Base-by-base conservation (phyloP, 2,329 filamentous ascomycete species). In the Didymella exigua region DNA sequence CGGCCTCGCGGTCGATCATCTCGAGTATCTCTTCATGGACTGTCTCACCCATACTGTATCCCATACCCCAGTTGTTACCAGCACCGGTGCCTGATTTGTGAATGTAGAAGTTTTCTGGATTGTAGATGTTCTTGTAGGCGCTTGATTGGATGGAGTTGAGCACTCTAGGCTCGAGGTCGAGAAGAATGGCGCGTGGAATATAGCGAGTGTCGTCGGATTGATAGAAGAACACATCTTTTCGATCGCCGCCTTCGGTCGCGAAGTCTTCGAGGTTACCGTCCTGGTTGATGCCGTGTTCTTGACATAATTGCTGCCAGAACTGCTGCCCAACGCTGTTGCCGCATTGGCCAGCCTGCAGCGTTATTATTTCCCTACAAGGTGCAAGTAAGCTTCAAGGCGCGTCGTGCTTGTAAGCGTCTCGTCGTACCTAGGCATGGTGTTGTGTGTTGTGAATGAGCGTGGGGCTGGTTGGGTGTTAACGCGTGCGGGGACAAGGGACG, bases 171-270 rank as follows among this genome's bases (percentile, higher is more conserved):
- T 99, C 95, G 33, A 99, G 82, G 74, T 99, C 95, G 60, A 99
- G 89, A 46, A 99, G 81, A 68, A 99, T 98, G 42, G 95, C 93
- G 72, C 95, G 86, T 10, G 95, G 95, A 64, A 99, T 98, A 77
- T 99, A 99, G 79, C 95, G 86, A 55, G 95, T 99, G 75, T 99
- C 95, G 81, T 99, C 95, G 73, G 93, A 98, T 75, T 88, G 93
- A 80, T 98, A 99, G 84, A 96, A 98, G 80, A 98, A 98, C 58
- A 99, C 95, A 78, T 99, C 95, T 76, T 99, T 99, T 67, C 95
- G 89, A 78, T 99, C 95, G 64, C 93, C 93, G 72, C 95, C 95
- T 77, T 98, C 95, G 44, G 92, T 97, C 72, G 95, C 95, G 80
- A 97, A 97, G 76, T 97, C 93, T 75, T 97, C 93, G 54, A 99